Conservation (phyloP, 208 protist genomes). For the Leishmania martiniquensis region DNA sequence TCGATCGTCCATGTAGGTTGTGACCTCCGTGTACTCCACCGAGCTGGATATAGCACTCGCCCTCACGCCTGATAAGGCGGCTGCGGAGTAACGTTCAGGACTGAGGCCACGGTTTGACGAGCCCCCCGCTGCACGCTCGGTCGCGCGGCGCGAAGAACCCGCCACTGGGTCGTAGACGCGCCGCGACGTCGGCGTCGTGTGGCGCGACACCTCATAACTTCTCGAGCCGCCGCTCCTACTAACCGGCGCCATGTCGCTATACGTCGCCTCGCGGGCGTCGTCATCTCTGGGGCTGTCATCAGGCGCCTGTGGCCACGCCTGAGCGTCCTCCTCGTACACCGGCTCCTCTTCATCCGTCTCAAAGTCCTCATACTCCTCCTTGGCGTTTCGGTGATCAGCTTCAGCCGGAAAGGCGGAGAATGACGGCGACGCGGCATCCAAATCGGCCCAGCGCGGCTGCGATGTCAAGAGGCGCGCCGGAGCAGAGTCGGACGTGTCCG, state of each 20-base stretch:
- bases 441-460: slow-evolving; percentile 53
- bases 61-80: slow-evolving; percentile 5
- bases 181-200: slow-evolving; percentile 14
- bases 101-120: not conserved
- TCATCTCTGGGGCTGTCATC: slow-evolving; percentile 33
- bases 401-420: slow-evolving; percentile 38
- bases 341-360: slow-evolving; percentile 60
- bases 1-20: slow-evolving; percentile 45
- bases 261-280: slow-evolving; percentile 17
- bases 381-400: slow-evolving; percentile 17
- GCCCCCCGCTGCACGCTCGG: slow-evolving; percentile 4
- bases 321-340: slow-evolving; percentile 29
- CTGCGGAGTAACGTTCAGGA: slow-evolving; percentile 5
- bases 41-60: slow-evolving; percentile 17
- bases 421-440: slow-evolving; percentile 42
- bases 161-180: slow-evolving; percentile 14
- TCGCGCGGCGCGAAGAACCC: slow-evolving; percentile 6
- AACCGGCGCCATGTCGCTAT: slow-evolving; percentile 17
- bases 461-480: slow-evolving; percentile 29
- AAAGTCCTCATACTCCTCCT: slow-evolving; percentile 66
- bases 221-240: not conserved
- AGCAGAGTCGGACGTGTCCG: slow-evolving; percentile 22
- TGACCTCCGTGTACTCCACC: slow-evolving; percentile 47
- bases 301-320: slow-evolving; percentile 18
- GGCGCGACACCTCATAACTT: slow-evolving; percentile 10